A percentile compares a stretch with the other conserved stretches of the same genome.
These are phyloP conservation scores for Rhodotorula graminis DNA, from an alignment of 768 basidiomycete genomes.

Conservation along the genomic window DNA sequence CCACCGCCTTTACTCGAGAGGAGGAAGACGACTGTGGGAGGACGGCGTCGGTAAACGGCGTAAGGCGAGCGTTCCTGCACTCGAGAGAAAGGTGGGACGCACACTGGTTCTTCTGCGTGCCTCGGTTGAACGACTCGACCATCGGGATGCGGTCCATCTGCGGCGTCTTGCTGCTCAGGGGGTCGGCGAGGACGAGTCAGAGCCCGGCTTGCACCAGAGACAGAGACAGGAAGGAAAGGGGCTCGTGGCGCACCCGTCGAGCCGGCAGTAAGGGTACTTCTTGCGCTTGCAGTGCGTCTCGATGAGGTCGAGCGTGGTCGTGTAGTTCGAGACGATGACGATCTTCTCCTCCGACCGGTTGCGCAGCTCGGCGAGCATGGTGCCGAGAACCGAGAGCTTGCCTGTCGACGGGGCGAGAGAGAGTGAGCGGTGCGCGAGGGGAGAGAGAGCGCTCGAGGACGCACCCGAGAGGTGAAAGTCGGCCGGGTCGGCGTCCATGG, in stretches of 20 bases:
- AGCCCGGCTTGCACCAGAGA: too few relatives aligned
- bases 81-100: slow-evolving; percentile 41
- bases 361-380: slow-evolving; percentile 57
- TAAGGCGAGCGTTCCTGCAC: not conserved
- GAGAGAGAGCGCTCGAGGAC: slow-evolving; percentile 22
- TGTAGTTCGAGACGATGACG: slow-evolving; percentile 87
- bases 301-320: slow-evolving; percentile 84
- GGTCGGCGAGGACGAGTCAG: too few relatives aligned
- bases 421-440: not conserved
- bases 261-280: slow-evolving; percentile 70
- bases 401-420: slow-evolving; percentile 53
- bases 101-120: slow-evolving; percentile 68
- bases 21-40: slow-evolving; percentile 69
- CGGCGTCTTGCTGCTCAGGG: slow-evolving; percentile 29
- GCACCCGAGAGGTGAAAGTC: slow-evolving; percentile 77
- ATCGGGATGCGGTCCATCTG: slow-evolving; percentile 69
- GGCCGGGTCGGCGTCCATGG: slow-evolving; percentile 35
- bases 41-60: not conserved
- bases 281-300: slow-evolving; percentile 76
- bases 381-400: slow-evolving; percentile 65
- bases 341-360: slow-evolving; percentile 79
- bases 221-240: too few relatives aligned
- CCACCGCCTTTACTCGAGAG: slow-evolving; percentile 94
- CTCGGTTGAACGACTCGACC: slow-evolving; percentile 82
- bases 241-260: slow-evolving; percentile 66